Evolutionary conservation across 495 filamentous ascomycete genomes (phyloP).

Genomic region (Staphylotrichum longicolle): DNA sequence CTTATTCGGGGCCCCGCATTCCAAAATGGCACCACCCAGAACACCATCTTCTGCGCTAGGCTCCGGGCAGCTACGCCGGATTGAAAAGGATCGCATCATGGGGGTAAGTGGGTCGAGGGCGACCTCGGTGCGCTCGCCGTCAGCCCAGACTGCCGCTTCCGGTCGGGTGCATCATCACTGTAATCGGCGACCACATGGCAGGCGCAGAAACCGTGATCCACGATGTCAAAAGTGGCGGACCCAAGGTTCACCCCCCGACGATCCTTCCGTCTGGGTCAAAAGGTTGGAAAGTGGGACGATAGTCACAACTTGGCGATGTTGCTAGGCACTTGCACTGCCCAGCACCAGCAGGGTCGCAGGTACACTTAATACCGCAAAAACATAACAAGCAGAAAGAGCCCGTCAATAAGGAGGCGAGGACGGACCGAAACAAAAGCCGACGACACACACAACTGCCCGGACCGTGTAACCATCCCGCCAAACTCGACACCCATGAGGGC

Average conservation of each 20-base stretch:
- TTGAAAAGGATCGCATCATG: background rate
- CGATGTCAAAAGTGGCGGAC: no score
- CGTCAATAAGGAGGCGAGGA: no score
- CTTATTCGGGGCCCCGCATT: background rate
- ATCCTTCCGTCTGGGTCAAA: background rate
- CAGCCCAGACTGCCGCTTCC: slow-evolving; percentile 18
- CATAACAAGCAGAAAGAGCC: no score
- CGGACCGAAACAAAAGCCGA: no score
- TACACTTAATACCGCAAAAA: no score
- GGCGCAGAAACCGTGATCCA: background rate
- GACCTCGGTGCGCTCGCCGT: slow-evolving; percentile 11
- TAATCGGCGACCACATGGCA: background rate
- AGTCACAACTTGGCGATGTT: background rate
- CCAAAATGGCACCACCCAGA: slow-evolving; percentile 6
- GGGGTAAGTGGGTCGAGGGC: no score
- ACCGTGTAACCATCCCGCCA: no score
- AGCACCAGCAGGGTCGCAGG: background rate
- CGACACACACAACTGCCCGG: no score
- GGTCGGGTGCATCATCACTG: slow-evolving; percentile 3
- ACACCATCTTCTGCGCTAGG: background rate
- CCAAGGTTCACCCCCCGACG: background rate
- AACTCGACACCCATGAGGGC: no score
- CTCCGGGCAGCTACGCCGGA: background rate
- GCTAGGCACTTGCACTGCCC: no score
- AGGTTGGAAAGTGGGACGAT: background rate